Evolutionary conservation across 805 yeast genomes (phyloP), one percentile per base, ranked within the genome.

Genomic region (Lachancea lanzarotensis): DNA sequence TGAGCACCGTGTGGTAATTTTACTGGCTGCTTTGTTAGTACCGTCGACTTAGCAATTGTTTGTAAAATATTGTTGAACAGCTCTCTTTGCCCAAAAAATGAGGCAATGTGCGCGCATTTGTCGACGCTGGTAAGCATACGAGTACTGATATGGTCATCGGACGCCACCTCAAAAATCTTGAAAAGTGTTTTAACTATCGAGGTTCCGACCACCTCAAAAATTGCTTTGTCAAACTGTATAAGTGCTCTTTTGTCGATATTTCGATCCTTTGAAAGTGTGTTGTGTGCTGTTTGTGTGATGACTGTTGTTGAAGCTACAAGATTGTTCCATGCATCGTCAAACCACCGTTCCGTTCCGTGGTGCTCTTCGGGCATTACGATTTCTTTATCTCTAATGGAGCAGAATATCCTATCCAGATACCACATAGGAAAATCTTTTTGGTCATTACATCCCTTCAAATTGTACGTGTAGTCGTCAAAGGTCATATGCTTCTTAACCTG

Each of bases 321-420:
- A 47, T 82, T 80, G 52, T 82, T 81, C 95, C 95, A 85, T 15
- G 78, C 71, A 57, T 85, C 91, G 59, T 90, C 97, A 64, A 90
- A 91, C 81, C 95, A 84, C 59, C 84, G 88, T 17, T 88, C 85
- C 10, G 89, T 86, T 13, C 91, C 93, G 60, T 88, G 95, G 55
- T 91, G 97, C 57, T 93, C 98, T 57, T 93, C 98, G 0, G 98
- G 98, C 90, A 95, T 86, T 40, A 93, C 87, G 51, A 93, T 93
- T 64, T 93, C 99, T 42, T 84, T 77, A 45, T 82, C 86, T 49
- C 79, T 75, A 45, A 93, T 90, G 1, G 95, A 84, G 20, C 75
- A 68, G 63, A 85, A 93, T 20, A 91, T 88, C 51, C 77, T 84
- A 48, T 82, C 80, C 49, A 91, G 70, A 58, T 88, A 91, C 85